Evolutionary conservation across 1,284 basidiomycete genomes (phyloP), one percentile per base, ranked within the genome.

Genomic region (Lentinus polychrous): DNA sequence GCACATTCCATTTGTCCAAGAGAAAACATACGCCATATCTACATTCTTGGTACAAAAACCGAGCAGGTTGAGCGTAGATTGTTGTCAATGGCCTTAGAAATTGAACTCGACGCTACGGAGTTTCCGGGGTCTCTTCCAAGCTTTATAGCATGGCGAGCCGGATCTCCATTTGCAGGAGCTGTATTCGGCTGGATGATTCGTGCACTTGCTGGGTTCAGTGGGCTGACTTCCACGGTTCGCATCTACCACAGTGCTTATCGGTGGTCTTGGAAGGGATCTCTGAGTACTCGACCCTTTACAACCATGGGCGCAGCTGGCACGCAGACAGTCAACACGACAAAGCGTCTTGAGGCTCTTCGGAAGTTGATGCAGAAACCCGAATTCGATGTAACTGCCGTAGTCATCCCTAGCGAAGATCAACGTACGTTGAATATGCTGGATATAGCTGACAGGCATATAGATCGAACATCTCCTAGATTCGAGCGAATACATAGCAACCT

Each of bases 341-440:
- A 76, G 43, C 72, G 85, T 43, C 71, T 91, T 8, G 64, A 70
- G 23, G 72, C 66, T 42, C 72, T 91, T 37, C 72, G 88, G 46
- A 71, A 75, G 60, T 67, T 90, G 52, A 86, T 94, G 84, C 74
- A 66, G 46, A 66, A 73, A 55, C 67, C 74, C 34, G 73, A 79
- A 52, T 63, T 75, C 48, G 68, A 75, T 45, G 73, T 92, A 1
- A 75, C 84, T 50, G 86, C 82, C 0, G 78, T 86, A 55, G 78
- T 94, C 1, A 78, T 94, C 38, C 89, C 90, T 1, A 90, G 86
- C 52, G 91, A 92, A 68, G 91, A 94, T 66, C 87, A 91, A 62
- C 91, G 91, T 87, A 67, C 63, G 86, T 74, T 17, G 35, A 10
- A 27, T 27, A 27, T 10, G 23, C 12, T 37, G 24, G 23, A 22